Evolutionary conservation across 1,284 basidiomycete species (phyloP), one percentile per base, ranked within the genome.

Genomic region (Jaminaea rosea): DNA sequence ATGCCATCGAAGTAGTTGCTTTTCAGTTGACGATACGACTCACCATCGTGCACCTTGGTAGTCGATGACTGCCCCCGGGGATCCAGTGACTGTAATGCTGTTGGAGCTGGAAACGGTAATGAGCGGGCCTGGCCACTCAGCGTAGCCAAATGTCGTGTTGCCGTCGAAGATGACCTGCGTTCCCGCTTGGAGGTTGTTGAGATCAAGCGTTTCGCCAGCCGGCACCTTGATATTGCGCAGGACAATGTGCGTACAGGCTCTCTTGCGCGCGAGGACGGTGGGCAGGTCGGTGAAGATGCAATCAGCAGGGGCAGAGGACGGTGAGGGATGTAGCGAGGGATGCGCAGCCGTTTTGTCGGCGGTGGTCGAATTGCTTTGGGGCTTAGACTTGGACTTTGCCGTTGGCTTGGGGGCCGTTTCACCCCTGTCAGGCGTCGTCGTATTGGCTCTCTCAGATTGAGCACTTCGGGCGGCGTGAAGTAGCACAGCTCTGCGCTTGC

Each of bases 111-210:
- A 51, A 6, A 52, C 45, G 1, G 37, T 27, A 26, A 62, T 51
- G n/a, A 59, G 49, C 2, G 59, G 59, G 6, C 59, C 59, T 17
- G 34, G 24, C 59, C 59, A 61, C 27, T 46, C 37, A n/a, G 34
- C 23, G 49, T 58, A 56, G 26, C 49, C 56, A 21, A 61, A 61
- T 0, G 56, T 56, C 1, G 59, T 61, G 7, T 50, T 58, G 15
- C 59, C 59, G 4, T 15, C 4, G 27, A 61, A 61, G 5, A 54
- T 29, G 31, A 61, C 53, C 34, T 45, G 41, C 2, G 55, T 55
- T 0, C 53, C 50, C 2, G 28, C n/a, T 4, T 41, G 48, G 17
- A 60, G 53, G 4, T 29, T 39, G 6, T 52, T 55, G 31, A 60
- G 29, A 34, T 60, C 53, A 10, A 60, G 49, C 27, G 58, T 60